Conservation (phyloP, 352 stramenopile genomes). For the Phytophthora multivora region DNA sequence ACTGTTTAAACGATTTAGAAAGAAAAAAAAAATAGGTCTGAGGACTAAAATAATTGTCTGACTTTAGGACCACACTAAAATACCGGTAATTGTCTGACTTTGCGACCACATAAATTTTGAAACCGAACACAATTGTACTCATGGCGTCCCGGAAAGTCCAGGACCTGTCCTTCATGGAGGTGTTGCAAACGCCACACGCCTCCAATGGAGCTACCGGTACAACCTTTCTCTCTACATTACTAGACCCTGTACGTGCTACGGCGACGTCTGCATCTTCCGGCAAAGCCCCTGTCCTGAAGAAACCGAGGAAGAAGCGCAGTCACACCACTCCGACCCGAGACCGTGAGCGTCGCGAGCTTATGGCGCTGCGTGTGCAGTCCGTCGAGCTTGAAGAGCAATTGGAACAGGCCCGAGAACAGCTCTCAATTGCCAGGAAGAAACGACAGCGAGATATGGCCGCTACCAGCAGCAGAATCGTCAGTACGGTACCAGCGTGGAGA, state of each 20-base stretch:
- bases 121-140: background rate
- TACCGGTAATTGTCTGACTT: background rate
- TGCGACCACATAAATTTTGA: background rate
- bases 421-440: conserved; percentile 11
- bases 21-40: no score
- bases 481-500: conserved; percentile 31
- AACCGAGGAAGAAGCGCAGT: conserved; percentile 36
- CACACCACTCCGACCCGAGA: conserved; percentile 37
- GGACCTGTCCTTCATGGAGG: conserved; percentile 5
- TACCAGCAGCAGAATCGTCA: conserved; percentile 26
- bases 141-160: background rate
- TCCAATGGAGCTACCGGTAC: conserved; percentile 4
- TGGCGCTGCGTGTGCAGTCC: conserved; percentile 30
- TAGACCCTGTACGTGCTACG: background rate
- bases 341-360: conserved; percentile 37
- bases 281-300: background rate
- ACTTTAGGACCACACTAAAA: background rate
- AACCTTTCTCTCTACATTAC: background rate
- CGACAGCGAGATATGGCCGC: conserved; percentile 3
- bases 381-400: conserved; percentile 24
- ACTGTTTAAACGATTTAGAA: no score
- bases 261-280: background rate
- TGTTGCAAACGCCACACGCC: background rate
- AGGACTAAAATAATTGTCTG: background rate
- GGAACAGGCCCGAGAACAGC: conserved; percentile 12